Percentiles rank a stretch among this genome's conserved stretches.
These are phyloP conservation scores for Hypoxylon fuscum DNA, from an alignment of 495 filamentous ascomycete genomes.

Conservation along the genomic window DNA sequence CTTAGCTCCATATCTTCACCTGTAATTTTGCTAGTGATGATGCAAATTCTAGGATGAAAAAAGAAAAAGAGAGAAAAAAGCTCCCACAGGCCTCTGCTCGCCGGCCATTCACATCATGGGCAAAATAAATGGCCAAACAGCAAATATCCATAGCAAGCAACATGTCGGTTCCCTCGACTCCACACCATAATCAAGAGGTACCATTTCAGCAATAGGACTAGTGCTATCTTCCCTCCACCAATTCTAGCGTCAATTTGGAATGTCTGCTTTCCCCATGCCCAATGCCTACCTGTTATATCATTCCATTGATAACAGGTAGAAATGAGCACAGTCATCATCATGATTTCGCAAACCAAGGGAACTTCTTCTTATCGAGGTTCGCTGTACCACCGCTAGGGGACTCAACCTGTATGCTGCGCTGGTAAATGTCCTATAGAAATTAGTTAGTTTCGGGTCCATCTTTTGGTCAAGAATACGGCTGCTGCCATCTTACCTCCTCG, in stretches of 20 bases:
- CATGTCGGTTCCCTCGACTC: no score
- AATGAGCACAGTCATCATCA: constrained; percentile 14
- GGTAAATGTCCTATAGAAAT: constrained; percentile 64
- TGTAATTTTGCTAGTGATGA: not conserved
- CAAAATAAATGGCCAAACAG: no score
- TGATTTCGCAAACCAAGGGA: constrained; percentile 64
- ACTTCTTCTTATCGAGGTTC: constrained; percentile 62
- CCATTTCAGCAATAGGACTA: not conserved
- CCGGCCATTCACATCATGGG: not conserved
- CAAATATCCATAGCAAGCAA: no score
- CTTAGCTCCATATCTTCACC: not conserved
- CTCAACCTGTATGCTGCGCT: constrained; percentile 66
- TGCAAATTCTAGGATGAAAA: constrained; percentile 8
- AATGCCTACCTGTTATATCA: not conserved
- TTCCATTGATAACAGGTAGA: not conserved
- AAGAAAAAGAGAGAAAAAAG: no score
- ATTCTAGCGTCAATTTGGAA: constrained; percentile 13
- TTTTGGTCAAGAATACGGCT: not conserved
- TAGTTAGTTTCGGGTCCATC: constrained; percentile 38
- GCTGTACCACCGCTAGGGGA: constrained; percentile 46
- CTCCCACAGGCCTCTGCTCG: constrained; percentile 1
- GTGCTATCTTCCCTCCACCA: constrained; percentile 14
- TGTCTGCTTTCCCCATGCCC: constrained; percentile 1
- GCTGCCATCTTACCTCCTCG: constrained; percentile 61
- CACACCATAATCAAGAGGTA: not conserved